These are phyloP conservation scores for Polytolypa hystricis DNA, from an alignment of 2,329 filamentous ascomycete species.

Conservation along the genomic window DNA sequence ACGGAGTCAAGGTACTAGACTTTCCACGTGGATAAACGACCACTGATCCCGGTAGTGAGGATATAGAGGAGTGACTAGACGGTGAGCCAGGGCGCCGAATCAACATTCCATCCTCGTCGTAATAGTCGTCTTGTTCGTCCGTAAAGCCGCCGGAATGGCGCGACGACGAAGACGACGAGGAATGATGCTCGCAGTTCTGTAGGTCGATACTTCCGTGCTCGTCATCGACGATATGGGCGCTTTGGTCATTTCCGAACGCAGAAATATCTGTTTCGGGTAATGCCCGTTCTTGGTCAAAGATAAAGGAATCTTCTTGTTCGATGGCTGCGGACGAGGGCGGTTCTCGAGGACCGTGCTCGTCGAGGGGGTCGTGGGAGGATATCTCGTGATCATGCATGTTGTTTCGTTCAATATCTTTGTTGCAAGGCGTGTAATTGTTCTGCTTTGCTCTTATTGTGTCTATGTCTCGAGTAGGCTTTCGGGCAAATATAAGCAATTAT, in stretches of 20 bases:
- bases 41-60: constrained; percentile 30
- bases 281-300: not conserved
- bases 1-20: constrained; percentile 15
- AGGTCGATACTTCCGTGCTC: not conserved
- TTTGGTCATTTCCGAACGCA: too few relatives aligned
- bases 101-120: constrained; percentile 20
- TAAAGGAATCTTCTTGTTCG: not conserved
- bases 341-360: not conserved
- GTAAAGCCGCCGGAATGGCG: constrained; percentile 17
- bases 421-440: too few relatives aligned
- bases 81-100: constrained; percentile 18
- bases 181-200: not conserved
- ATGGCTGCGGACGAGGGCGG: not conserved
- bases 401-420: too few relatives aligned
- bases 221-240: too few relatives aligned
- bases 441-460: too few relatives aligned
- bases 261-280: not conserved
- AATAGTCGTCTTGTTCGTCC: constrained; percentile 8
- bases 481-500: too few relatives aligned
- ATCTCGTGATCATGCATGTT: too few relatives aligned
- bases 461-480: too few relatives aligned
- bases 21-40: constrained; percentile 22
- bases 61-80: constrained; percentile 32
- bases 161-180: constrained; percentile 21
- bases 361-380: too few relatives aligned